Conservation (phyloP, 225 moss, liverwort and hornwort species). For the Anthoceros angustus region DNA sequence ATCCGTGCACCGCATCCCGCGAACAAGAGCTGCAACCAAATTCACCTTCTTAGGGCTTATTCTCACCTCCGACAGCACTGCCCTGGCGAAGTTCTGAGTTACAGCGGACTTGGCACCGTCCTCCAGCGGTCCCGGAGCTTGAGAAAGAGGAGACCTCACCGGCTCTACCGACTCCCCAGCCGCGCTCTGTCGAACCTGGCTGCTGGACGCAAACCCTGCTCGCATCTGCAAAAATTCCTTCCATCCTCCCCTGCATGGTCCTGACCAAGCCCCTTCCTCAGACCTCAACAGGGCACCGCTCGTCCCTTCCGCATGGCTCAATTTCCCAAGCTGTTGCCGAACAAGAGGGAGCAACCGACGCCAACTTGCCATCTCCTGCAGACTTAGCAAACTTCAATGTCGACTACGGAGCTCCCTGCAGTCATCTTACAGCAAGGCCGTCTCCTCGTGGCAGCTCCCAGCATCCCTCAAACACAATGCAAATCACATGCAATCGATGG, state of each 20-base stretch:
- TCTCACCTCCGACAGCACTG: slow-evolving; percentile 72
- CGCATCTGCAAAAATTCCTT: not conserved
- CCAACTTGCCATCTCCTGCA: no score
- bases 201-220: not conserved
- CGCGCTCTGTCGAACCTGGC: not conserved
- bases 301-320: no score
- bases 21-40: slow-evolving; percentile 84
- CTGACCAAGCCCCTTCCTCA: no score
- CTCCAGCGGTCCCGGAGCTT: slow-evolving; percentile 58
- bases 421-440: no score
- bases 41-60: slow-evolving; percentile 94
- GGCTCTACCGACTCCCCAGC: slow-evolving; percentile 29
- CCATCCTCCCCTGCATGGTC: not conserved
- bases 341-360: no score
- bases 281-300: no score
- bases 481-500: no score
- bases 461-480: no score
- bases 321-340: no score
- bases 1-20: slow-evolving; percentile 94
- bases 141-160: slow-evolving; percentile 82
- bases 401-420: no score
- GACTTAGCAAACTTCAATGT: no score
- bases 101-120: slow-evolving; percentile 25
- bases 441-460: no score
- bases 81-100: slow-evolving; percentile 48